Conservation (phyloP, 352 stramenopile species). For the Globisporangium nunn region DNA sequence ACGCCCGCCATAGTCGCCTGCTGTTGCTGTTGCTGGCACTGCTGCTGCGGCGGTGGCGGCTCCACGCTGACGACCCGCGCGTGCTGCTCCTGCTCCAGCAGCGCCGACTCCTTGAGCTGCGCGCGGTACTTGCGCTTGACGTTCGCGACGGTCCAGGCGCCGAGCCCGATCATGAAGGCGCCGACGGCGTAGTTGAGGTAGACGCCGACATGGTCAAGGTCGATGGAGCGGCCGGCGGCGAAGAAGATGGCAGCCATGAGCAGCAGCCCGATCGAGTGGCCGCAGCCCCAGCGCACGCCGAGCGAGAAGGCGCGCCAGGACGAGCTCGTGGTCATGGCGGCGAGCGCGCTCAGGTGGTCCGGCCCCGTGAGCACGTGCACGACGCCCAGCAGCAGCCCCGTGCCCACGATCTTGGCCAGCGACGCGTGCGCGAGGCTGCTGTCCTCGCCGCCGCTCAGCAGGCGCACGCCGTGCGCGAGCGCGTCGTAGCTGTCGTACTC, state of each 20-base stretch:
- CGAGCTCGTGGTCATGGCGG: conserved; percentile 74
- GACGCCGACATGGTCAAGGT: conserved; percentile 43
- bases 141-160: conserved; percentile 44
- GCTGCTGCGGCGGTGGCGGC: background rate
- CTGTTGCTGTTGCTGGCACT: background rate
- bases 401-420: conserved; percentile 18
- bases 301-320: conserved; percentile 81
- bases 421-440: conserved; percentile 17
- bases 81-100: conserved; percentile 1
- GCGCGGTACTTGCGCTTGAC: conserved; percentile 43
- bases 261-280: conserved; percentile 86
- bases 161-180: conserved; percentile 73
- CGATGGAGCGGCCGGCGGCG: conserved; percentile 39
- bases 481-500: conserved; percentile 5
- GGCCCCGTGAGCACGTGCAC: conserved; percentile 38
- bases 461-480: background rate
- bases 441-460: conserved; percentile 16
- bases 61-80: background rate
- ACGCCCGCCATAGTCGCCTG: background rate
- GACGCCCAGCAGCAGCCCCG: conserved; percentile 14
- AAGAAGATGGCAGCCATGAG: conserved; percentile 82
- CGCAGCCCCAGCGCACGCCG: conserved; percentile 86
- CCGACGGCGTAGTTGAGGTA: conserved; percentile 73
- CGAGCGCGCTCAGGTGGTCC: conserved; percentile 87
- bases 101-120: conserved; percentile 29